phyloP scores from a whole-genome alignment of 352 stramenopile species.

The Pythium aphanidermatum region DNA sequence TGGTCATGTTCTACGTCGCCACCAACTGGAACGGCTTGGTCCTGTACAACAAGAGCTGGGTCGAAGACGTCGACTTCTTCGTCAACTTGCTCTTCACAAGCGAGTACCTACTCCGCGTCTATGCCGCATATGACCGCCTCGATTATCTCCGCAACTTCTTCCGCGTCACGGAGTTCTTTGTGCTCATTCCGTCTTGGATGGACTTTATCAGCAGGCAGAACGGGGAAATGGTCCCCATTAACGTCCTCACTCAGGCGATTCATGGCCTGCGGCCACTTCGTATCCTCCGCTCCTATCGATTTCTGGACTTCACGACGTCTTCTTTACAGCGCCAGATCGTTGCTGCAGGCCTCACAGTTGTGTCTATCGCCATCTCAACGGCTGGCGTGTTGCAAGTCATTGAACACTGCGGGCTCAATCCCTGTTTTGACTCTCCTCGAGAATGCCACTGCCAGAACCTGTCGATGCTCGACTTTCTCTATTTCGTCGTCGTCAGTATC shows the following conservation, averaged over 20 bases:
- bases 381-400: slow-evolving; percentile 61
- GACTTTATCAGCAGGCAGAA: slow-evolving; percentile 8
- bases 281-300: slow-evolving; percentile 63
- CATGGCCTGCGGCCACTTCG: slow-evolving; percentile 48
- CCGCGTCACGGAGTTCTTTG: slow-evolving; percentile 48
- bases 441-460: slow-evolving; percentile 47
- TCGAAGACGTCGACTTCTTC: slow-evolving; percentile 49
- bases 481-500: slow-evolving; percentile 83
- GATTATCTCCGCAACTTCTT: slow-evolving; percentile 49
- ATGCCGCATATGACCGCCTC: slow-evolving; percentile 53
- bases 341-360: slow-evolving; percentile 53
- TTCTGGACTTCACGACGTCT: slow-evolving; percentile 68
- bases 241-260: slow-evolving; percentile 14
- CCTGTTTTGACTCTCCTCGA: slow-evolving; percentile 2
- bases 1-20: slow-evolving; percentile 58
- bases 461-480: slow-evolving; percentile 68
- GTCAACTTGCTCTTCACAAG: slow-evolving; percentile 63
- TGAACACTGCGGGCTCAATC: slow-evolving; percentile 38
- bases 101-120: slow-evolving; percentile 60
- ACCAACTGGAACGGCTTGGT: slow-evolving; percentile 51
- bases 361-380: slow-evolving; percentile 66
- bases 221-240: slow-evolving; percentile 2
- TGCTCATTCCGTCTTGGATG: slow-evolving; percentile 58
- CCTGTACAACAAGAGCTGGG: slow-evolving; percentile 23
- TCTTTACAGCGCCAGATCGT: slow-evolving; percentile 64